Conservation (phyloP, 208 protist genomes). For the Acanthamoeba lenticulata region DNA sequence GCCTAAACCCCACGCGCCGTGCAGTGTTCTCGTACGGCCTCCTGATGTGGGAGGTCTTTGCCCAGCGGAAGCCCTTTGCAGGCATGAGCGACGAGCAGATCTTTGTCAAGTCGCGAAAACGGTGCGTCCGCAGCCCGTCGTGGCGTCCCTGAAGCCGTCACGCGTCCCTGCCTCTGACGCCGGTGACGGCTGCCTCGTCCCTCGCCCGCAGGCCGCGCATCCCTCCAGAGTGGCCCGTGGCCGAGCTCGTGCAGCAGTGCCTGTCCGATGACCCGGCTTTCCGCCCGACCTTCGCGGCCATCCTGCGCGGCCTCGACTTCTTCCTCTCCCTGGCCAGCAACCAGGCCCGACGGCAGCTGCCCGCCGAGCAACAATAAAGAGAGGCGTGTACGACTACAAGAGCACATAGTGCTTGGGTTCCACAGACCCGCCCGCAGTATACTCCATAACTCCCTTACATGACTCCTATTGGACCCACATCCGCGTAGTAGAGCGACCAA, state of each 20-base stretch:
- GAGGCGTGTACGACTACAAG: no score
- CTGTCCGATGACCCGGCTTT: not conserved
- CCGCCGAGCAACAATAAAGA: no score
- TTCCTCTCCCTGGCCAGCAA: not conserved
- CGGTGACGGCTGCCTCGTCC: not conserved
- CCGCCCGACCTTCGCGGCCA: not conserved
- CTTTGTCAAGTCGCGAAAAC: not conserved
- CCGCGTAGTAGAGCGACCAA: no score
- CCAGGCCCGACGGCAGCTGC: not conserved
- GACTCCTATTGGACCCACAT: no score
- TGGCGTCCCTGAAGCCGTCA: no score
- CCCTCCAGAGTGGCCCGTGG: not conserved
- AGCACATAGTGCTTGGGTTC: no score
- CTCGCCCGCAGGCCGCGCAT: not conserved
- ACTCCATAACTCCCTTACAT: no score
- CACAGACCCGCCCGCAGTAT: no score
- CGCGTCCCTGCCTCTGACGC: not conserved
- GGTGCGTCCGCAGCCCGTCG: no score
- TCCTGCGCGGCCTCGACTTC: not conserved
- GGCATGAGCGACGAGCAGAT: slow-evolving; percentile 20
- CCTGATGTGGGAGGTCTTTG: slow-evolving; percentile 21
- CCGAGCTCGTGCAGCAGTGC: not conserved
- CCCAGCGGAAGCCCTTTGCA: not conserved
- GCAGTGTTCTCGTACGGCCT: slow-evolving; percentile 14
- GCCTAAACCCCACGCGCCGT: not conserved